Evolutionary conservation across 2,329 filamentous ascomycete genomes (phyloP).

Genomic region (Torrubiellomyces zombiae): DNA sequence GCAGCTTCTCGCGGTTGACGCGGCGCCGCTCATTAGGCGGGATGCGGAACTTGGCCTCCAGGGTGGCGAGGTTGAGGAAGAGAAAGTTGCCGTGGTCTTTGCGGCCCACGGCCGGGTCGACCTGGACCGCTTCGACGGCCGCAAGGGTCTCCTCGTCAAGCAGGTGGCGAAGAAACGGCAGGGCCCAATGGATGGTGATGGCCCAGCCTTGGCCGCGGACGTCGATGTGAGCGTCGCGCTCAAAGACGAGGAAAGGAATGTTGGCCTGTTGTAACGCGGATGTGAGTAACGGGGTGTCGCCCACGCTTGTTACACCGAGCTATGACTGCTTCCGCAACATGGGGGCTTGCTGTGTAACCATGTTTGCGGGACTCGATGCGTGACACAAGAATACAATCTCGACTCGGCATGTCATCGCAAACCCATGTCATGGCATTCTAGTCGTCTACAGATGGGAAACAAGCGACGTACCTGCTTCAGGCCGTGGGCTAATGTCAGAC

Average conservation of each 20-base stretch:
- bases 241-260: slow-evolving; percentile 15
- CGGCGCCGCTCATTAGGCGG: slow-evolving; percentile 19
- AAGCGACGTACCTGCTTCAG: slow-evolving; percentile 17
- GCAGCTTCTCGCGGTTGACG: slow-evolving; percentile 18
- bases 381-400: too few relatives aligned
- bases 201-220: slow-evolving; percentile 34
- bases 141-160: slow-evolving; percentile 9
- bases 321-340: background rate
- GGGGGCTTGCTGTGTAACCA: background rate
- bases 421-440: too few relatives aligned
- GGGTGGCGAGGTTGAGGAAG: slow-evolving; percentile 22
- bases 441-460: too few relatives aligned
- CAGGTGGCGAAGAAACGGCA: slow-evolving; percentile 15
- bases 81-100: slow-evolving; percentile 21
- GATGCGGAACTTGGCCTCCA: slow-evolving; percentile 20
- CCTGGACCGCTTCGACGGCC: slow-evolving; percentile 12
- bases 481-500: slow-evolving; percentile 19
- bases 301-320: background rate
- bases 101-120: slow-evolving; percentile 20
- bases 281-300: background rate
- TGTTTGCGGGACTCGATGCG: background rate
- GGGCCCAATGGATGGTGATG: slow-evolving; percentile 42
- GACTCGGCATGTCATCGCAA: too few relatives aligned
- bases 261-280: slow-evolving; percentile 8
- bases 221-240: slow-evolving; percentile 13